Evolutionary conservation across 306 rosid genomes (phyloP).

Genomic region (Geum urbanum): DNA sequence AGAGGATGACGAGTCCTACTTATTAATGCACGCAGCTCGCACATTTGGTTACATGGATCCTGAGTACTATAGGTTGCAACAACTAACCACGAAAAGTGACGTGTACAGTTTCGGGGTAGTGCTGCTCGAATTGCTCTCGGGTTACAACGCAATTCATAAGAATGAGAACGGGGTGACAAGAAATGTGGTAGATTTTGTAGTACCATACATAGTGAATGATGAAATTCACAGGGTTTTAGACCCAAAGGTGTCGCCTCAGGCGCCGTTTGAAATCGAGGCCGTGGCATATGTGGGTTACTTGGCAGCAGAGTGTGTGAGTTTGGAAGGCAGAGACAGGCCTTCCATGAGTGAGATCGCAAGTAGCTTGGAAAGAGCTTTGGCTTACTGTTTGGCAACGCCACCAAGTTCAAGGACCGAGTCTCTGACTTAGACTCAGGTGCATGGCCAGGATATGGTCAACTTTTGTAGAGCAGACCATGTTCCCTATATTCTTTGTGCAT

Average conservation of each 20-base stretch:
- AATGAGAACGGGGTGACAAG: conserved; percentile 65
- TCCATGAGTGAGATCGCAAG: conserved; percentile 53
- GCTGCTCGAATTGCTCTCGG: conserved; percentile 58
- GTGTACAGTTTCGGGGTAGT: conserved; percentile 88
- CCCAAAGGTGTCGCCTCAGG: conserved; percentile 57
- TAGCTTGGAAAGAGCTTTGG: conserved; percentile 58
- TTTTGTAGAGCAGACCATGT: conserved; percentile 2
- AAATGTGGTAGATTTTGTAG: conserved; percentile 75
- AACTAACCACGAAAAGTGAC: conserved; percentile 67
- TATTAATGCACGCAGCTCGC: conserved; percentile 60
- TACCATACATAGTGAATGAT: conserved; percentile 59
- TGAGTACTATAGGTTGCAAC: conserved; percentile 74
- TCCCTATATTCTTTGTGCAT: neutral
- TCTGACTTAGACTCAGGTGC: conserved; percentile 7
- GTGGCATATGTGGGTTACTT: conserved; percentile 73
- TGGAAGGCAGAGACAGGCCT: conserved; percentile 68
- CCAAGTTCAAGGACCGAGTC: conserved; percentile 38
- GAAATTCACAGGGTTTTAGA: conserved; percentile 78
- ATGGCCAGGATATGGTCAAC: neutral
- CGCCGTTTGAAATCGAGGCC: conserved; percentile 76
- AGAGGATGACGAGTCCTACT: conserved; percentile 40
- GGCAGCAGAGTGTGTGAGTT: conserved; percentile 68
- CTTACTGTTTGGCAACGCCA: conserved; percentile 49
- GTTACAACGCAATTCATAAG: conserved; percentile 61
- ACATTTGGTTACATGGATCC: conserved; percentile 92